Evolutionary conservation across 1,139 yeast genomes (phyloP).

Genomic region (Suhomyces coccinellae): DNA sequence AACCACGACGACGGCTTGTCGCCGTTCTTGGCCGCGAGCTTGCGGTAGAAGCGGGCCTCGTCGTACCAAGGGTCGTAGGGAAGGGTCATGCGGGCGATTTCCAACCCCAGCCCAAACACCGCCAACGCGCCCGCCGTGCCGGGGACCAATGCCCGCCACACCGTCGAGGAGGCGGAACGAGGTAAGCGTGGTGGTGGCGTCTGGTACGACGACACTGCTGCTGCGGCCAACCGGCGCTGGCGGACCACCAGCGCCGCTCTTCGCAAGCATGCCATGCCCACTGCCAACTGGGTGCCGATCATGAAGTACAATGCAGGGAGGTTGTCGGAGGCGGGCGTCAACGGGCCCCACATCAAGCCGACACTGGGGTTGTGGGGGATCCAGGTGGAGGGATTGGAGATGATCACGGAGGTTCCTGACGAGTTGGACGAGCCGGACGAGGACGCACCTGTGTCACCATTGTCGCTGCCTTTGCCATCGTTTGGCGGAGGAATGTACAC

Average conservation of each 20-base stretch:
- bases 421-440: conserved; percentile 11
- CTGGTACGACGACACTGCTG: conserved; percentile 3
- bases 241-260: conserved; percentile 21
- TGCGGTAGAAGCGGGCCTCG: conserved; percentile 53
- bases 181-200: background rate
- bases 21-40: conserved; percentile 43
- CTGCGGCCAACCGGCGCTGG: conserved; percentile 14
- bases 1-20: conserved; percentile 54
- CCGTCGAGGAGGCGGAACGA: background rate
- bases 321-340: conserved; percentile 65
- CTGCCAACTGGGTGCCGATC: conserved; percentile 46
- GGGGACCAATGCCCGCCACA: conserved; percentile 15
- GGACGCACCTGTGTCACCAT: background rate
- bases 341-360: conserved; percentile 64
- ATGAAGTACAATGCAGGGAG: conserved; percentile 48
- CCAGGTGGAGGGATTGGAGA: conserved; percentile 26
- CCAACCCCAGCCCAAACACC: conserved; percentile 46
- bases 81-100: conserved; percentile 46
- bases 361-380: conserved; percentile 51
- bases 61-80: conserved; percentile 68
- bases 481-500: conserved; percentile 21
- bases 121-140: conserved; percentile 25
- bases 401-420: conserved; percentile 18
- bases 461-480: conserved; percentile 18
- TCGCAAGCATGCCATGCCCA: conserved; percentile 39